Conservation (phyloP, 2,329 filamentous ascomycete species). For the Alternaria sp. region DNA sequence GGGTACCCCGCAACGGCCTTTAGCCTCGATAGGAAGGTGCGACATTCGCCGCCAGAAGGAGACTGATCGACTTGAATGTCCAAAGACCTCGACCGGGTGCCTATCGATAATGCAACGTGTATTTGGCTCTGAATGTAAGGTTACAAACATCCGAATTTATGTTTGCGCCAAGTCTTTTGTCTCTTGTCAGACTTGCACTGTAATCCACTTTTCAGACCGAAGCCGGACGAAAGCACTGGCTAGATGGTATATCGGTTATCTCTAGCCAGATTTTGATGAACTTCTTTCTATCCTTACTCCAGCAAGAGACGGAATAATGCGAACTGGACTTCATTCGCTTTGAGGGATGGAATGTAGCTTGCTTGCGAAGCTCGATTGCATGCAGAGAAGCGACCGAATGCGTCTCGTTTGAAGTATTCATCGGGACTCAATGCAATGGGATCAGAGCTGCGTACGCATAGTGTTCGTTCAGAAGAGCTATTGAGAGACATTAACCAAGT, state of each 20-base stretch:
- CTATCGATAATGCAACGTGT: not conserved
- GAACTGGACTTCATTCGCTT: not conserved
- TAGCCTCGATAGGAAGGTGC: constrained; percentile 17
- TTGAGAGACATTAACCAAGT: not conserved
- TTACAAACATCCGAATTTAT: not conserved
- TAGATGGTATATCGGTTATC: not conserved
- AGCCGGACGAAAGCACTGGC: not conserved
- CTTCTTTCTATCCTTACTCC: not conserved
- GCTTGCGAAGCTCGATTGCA: not conserved
- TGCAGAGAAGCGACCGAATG: not conserved
- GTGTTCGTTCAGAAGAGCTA: not conserved
- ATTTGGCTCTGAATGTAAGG: not conserved
- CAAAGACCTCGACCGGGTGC: not conserved
- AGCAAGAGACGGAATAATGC: not conserved
- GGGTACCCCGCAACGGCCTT: constrained; percentile 1
- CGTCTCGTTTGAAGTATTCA: not conserved
- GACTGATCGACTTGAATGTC: not conserved
- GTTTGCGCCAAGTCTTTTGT: not conserved
- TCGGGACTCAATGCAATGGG: not conserved
- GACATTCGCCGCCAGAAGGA: not conserved
- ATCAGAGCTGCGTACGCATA: not conserved
- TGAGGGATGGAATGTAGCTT: not conserved
- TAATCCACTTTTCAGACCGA: not conserved
- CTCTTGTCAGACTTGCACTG: not conserved
- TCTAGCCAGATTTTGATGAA: not conserved